These are phyloP conservation scores for Aegilops tauschii DNA, from an alignment of 176 grass and related monocot species.

Conservation along the genomic window DNA sequence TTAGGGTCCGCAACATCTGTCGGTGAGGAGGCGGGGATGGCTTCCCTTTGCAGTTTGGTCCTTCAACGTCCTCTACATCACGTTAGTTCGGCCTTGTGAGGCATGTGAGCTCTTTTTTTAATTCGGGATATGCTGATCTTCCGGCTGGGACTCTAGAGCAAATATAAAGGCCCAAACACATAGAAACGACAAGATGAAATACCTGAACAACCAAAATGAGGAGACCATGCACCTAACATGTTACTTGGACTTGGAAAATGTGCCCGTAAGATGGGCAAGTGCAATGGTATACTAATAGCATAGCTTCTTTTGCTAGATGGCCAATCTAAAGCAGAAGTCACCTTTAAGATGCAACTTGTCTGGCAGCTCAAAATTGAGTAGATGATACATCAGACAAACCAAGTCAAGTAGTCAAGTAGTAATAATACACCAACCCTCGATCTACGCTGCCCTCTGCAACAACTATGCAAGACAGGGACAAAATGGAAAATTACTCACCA, in stretches of 20 bases:
- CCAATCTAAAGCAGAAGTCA: not conserved
- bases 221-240: not conserved
- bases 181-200: not conserved
- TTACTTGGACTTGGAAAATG: not conserved
- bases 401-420: not conserved
- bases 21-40: too few species aligned
- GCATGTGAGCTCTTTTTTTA: too few species aligned
- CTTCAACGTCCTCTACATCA: too few species aligned
- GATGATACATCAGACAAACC: not conserved
- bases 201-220: not conserved
- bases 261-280: not conserved
- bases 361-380: not conserved
- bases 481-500: not conserved
- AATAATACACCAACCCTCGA: not conserved
- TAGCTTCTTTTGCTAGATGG: not conserved
- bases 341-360: not conserved
- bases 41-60: too few species aligned
- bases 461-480: not conserved
- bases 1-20: too few species aligned
- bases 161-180: not conserved
- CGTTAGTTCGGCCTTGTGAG: too few species aligned
- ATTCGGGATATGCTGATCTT: too few species aligned
- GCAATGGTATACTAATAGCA: not conserved
- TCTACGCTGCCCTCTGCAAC: not conserved
- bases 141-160: not conserved